Percentiles rank a stretch among this genome's conserved stretches.
phyloP scores from a whole-genome alignment of 176 grass and related monocot species.

The Neostapfia colusana region DNA sequence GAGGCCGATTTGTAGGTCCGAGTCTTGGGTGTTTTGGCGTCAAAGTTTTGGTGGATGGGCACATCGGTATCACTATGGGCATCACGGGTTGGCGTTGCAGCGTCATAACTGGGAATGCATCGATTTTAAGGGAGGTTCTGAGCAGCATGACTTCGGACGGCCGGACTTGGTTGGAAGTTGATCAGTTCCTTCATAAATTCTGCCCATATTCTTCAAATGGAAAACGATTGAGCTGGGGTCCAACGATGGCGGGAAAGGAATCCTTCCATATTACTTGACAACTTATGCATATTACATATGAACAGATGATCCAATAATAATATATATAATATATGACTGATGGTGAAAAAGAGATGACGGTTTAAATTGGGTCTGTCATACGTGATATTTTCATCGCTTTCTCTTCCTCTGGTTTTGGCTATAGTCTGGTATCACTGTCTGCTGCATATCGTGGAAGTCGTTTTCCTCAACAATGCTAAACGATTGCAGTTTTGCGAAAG shows the following conservation, averaged over 20 bases:
- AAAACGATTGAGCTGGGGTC: conserved; percentile 13
- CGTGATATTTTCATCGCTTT: too few species aligned
- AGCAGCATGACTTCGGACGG: conserved; percentile 20
- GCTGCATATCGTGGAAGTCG: neutral
- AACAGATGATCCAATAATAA: neutral
- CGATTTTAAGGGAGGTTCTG: conserved; percentile 5
- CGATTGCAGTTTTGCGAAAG: neutral
- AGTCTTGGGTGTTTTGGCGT: neutral
- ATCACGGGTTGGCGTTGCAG: conserved; percentile 27
- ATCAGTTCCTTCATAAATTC: conserved; percentile 33
- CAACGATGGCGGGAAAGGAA: neutral
- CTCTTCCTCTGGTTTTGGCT: neutral
- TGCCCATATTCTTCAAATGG: conserved; percentile 28
- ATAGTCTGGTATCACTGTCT: neutral
- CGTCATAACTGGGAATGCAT: conserved; percentile 31
- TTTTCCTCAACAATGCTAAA: neutral
- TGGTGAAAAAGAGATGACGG: neutral
- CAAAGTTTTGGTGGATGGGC: neutral
- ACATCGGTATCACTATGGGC: conserved; percentile 23
- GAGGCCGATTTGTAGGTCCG: neutral
- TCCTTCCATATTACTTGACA: neutral
- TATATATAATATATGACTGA: neutral
- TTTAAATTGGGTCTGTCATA: neutral
- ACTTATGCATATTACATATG: neutral
- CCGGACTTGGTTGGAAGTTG: conserved; percentile 47